Base-by-base conservation (phyloP, 2,329 filamentous ascomycete genomes). In the Hirsutella thompsonii region DNA sequence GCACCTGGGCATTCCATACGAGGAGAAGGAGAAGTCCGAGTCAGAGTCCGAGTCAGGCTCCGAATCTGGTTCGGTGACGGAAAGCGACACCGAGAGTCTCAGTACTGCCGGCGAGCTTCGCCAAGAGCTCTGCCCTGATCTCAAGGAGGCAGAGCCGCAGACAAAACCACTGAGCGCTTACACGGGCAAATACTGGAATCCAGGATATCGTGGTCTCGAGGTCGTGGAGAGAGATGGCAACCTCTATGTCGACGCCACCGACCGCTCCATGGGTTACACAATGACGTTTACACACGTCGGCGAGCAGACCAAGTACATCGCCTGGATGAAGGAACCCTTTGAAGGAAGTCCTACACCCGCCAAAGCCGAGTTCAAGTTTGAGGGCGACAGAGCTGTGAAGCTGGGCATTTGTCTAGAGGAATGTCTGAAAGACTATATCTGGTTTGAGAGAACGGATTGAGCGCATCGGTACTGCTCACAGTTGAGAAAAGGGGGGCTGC, bases 201-300 rank as follows among this genome's bases (percentile, higher is more conserved):
- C 44, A 1, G 55, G 56, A 1, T 59, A 56, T 39, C 48, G 40
- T n/a, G 37, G 28, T 2, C 44, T 58, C 38, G 40, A 11, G 0
- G 46, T 58, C 0, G 40, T 53, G 18, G 38, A 47, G 11, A 49
- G 42, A 26, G 40, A 49, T 3, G 43, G 43, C 0, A 20, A 14
- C 2, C 41, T 55, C 0, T 52, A 49, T n/a, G 46, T 58, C 5
- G 52, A 57, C 8, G 53, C 52, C 2, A 46, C 43, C 16, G 54
- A 56, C 23, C 50, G 54, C 1, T 55, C 55, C 0, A 44, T 54
- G 38, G 54, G 48, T 1, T 56, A 56, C 21, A 56, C 47, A 0
- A 39, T 54, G 0, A 42, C 33, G 0, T 49, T 58, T 29, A 23
- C 47, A 0, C 52, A 54, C 8, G 34, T 46, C 1, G 28, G 36